Evolutionary conservation across 169 alveolate species (phyloP), one percentile per base, ranked within the genome.

Genomic region (Babesia sp.): DNA sequence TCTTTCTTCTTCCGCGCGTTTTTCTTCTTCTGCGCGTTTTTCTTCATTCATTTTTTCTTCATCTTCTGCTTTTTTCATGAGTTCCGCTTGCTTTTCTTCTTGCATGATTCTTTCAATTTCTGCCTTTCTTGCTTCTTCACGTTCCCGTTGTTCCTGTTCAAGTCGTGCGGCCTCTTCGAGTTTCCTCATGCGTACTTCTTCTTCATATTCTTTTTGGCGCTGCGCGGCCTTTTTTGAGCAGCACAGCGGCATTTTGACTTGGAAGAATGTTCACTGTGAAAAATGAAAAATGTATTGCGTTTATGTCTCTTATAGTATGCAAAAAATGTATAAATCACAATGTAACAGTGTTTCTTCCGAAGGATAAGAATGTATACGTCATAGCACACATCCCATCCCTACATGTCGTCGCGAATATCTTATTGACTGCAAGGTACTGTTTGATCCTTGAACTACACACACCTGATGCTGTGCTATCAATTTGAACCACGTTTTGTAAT

Each of bases 121-220:
- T 0, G 74, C 74, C 54, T 64, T 64, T 6, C 74, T 44, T 0
- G 48, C 54, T 16, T 64, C 63, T 1, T 64, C 74, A 28, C 61
- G 59, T 24, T 45, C 74, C 14, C 74, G 59, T 20, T 64, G 74
- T 28, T 64, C 74, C 61, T 64, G 60, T 31, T 64, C 74, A 7
- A 14, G 39, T 0, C 74, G 74, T 46, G 74, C 74, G 1, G 74
- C 74, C 24, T 64, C 74, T 50, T 64, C 74, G 2, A 45, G 54
- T 42, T 64, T 64, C 33, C 74, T 1, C 74, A 64, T 64, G 22
- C 74, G 74, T 8, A 64, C 74, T 29, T 64, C 74, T 48, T 64
- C 74, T 31, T 64, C 74, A 64, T 64, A 45, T 34, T 64, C 74
- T 61, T 64, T 64, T 29, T 64, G 74, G 74, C 74, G 74, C 74